Base-by-base conservation (phyloP, 495 filamentous ascomycete genomes). In the Neurospora pannonica region DNA sequence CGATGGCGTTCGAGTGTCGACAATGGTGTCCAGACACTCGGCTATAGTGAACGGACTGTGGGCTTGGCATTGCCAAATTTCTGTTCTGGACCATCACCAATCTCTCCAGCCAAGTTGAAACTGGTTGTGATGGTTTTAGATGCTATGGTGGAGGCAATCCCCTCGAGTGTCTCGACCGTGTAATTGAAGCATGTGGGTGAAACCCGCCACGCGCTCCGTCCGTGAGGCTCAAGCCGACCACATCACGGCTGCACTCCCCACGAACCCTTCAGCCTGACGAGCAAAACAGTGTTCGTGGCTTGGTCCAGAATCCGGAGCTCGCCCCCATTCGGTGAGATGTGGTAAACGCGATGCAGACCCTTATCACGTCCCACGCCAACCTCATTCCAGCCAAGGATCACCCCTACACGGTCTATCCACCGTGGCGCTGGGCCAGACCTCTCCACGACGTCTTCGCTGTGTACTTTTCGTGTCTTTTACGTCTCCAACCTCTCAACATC, bases 41-140 rank as follows among this genome's bases (percentile, higher is more conserved):
- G 0, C 15, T 28, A 11, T 7, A 2, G 0, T 24, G 0, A 1
- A 54, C 1, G 5, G 1, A 0, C 2, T 6, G 2, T 8, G 2
- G 21, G 11, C 21, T 24, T 54, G 3, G 21, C 9, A 11, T 54
- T 24, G 11, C 1, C 11, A 4, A 4, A 13, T 0, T 24, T 0
- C 5, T 1, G 46, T 6, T 28, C 19, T 46, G 0, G 3, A 9
- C 19, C 42, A 21, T 8, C 17, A 0, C 0, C 1, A 13, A 15
- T 4, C 3, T 40, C 38, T 17, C 38, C 13, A 13, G 38, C n/a
- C n/a, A n/a, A n/a, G n/a, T n/a, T n/a, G n/a, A n/a, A n/a, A n/a
- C n/a, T n/a, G n/a, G n/a, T n/a, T n/a, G n/a, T n/a, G n/a, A 17
- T 40, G 38, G 38, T 17, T 40, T 19, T 0, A 24, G 13, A n/a